Base-by-base conservation (phyloP, 2,329 filamentous ascomycete genomes). In the Pseudodiploospora longispora region DNA sequence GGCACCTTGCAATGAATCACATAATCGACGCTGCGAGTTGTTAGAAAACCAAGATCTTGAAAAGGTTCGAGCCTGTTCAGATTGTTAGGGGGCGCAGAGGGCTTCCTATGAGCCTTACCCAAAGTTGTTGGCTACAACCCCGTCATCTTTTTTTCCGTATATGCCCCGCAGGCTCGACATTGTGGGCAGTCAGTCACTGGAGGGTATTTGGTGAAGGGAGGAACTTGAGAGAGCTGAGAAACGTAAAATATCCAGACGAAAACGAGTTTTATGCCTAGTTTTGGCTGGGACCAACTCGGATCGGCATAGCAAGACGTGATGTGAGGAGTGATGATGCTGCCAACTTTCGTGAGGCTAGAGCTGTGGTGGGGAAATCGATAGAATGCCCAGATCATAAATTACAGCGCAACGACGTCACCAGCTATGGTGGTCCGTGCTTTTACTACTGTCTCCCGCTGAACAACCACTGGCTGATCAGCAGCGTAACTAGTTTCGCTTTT, bases 1-100 rank as follows among this genome's bases (percentile, higher is more conserved):
- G 81, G 76, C 58, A 91, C 83, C 46, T 82, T 74, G 66, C 87
- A 95, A 58, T 82, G 78, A 50, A 96, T 76, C 46, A 95, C 88
- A 72, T 88, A 96, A 70, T 96, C 90, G 48, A 95, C 87, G 43
- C 86, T 78, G 56, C 44, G 27, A 28, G n/a, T 19, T 28, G 27
- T 33, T 6, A 37, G 5, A 10, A 37, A n/a, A 10, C 35, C 37
- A 31, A 31, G 19, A 29, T 28, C 31, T 31, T 5, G 30, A 19
- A 19, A 19, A 19, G 19, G 19, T 3, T 19, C 19, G 19, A 19
- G 19, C 19, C 19, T 19, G 19, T 19, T 19, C 19, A 19, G 19
- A 19, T 19, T 19, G 19, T 9, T 29, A 2, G 8, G 27, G 2
- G 7, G 8, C 29, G 10, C 30, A 6, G 29, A n/a, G 35, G 34